Percentiles rank a stretch among this genome's conserved stretches.
Conservation (phyloP, 768 basidiomycete species). For the Cystofilobasidium bisporidii region DNA sequence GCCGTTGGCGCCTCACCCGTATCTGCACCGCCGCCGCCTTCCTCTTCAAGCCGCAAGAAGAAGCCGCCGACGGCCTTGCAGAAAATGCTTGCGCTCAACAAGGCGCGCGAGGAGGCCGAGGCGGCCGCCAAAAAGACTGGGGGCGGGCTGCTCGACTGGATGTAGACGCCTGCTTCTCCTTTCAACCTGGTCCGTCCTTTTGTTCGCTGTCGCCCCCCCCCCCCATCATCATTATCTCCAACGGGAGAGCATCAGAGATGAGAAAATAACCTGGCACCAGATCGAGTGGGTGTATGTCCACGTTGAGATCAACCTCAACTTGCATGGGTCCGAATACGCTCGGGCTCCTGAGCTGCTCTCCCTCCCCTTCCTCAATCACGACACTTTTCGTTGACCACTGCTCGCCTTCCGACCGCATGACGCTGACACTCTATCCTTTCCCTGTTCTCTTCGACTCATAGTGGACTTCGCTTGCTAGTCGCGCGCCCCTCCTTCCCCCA, state of each 20-base stretch:
- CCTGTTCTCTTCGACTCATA: no score
- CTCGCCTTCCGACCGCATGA: no score
- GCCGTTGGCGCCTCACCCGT: neutral
- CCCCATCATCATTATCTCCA: neutral
- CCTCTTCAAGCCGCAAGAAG: constrained; percentile 1
- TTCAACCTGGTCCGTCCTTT: no score
- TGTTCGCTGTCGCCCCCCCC: neutral
- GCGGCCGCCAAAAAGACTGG: neutral
- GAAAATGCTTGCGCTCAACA: constrained; percentile 22
- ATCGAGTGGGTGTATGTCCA: neutral
- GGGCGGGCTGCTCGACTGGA: constrained; percentile 3
- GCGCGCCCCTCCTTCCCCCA: no score
- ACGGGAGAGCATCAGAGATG: neutral
- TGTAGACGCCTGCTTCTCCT: neutral
- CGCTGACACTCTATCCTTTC: no score
- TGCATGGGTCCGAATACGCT: neutral
- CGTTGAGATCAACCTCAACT: neutral
- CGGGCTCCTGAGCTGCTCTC: neutral
- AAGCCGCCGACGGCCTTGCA: constrained; percentile 13
- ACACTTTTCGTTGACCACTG: no score
- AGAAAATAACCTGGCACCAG: neutral
- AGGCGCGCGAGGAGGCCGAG: constrained; percentile 11
- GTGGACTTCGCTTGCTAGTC: no score
- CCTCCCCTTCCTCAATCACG: neutral
- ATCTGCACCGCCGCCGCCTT: neutral